A percentile compares a stretch with the other conserved stretches of the same genome.
Conservation (phyloP, 202 grass and related monocot species). For the Elaeis oleifera region DNA sequence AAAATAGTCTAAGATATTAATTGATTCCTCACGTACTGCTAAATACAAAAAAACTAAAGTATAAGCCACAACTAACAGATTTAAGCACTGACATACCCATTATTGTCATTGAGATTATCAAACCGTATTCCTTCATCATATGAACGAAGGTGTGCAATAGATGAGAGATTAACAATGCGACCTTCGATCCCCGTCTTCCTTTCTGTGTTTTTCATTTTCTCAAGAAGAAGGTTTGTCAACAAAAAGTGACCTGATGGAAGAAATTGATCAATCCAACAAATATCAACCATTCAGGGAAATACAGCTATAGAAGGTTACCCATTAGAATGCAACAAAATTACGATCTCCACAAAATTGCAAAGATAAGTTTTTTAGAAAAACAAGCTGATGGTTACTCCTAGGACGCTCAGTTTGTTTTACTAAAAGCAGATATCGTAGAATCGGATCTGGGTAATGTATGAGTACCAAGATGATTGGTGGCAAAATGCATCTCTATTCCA, state of each 20-base stretch:
- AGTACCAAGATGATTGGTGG: constrained; percentile 94
- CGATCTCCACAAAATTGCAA: too few relatives aligned
- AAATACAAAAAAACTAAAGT: neutral
- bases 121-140: constrained; percentile 68
- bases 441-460: neutral
- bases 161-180: constrained; percentile 87
- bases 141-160: constrained; percentile 75
- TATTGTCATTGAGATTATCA: constrained; percentile 55
- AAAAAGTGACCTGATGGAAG: constrained; percentile 80
- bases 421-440: too few relatives aligned
- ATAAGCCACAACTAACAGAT: neutral
- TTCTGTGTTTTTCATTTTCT: constrained; percentile 81
- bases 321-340: too few relatives aligned
- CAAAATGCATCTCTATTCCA: constrained; percentile 86
- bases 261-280: neutral
- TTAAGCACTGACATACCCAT: constrained; percentile 30
- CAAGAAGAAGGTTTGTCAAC: constrained; percentile 86
- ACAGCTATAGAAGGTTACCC: too few relatives aligned
- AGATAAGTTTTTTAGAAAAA: too few relatives aligned
- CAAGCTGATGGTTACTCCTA: too few relatives aligned
- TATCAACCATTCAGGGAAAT: neutral
- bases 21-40: too few relatives aligned
- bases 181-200: constrained; percentile 64
- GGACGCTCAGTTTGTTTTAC: too few relatives aligned
- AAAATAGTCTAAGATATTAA: too few relatives aligned